phyloP scores from a whole-genome alignment of 2,329 filamentous ascomycete genomes.

The Aspergillus ibericus region DNA sequence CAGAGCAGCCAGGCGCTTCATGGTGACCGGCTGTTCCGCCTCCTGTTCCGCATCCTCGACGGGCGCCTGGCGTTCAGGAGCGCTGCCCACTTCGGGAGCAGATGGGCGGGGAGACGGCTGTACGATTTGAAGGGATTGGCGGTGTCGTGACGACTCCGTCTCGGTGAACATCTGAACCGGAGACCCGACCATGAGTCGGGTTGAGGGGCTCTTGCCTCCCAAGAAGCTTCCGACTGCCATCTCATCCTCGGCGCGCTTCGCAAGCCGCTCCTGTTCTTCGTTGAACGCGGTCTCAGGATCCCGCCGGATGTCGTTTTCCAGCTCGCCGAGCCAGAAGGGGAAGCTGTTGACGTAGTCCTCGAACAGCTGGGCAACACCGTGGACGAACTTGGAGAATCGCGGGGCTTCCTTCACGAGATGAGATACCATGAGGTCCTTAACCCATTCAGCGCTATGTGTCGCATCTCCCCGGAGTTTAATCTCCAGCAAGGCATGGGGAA shows the following conservation, averaged over 20 bases:
- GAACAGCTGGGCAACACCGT: conserved; percentile 87
- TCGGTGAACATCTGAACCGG: conserved; percentile 31
- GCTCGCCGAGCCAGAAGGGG: conserved; percentile 90
- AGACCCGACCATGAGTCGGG: conserved; percentile 35
- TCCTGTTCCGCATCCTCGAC: conserved; percentile 23
- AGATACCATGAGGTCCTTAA: conserved; percentile 86
- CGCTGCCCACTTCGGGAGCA: conserved; percentile 43
- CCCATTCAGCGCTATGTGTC: conserved; percentile 74
- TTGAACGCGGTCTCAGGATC: conserved; percentile 89
- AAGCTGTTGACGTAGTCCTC: conserved; percentile 95
- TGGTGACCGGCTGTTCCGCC: conserved; percentile 46
- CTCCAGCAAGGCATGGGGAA: conserved; percentile 87
- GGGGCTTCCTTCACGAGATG: conserved; percentile 88
- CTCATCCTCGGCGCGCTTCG: conserved; percentile 80
- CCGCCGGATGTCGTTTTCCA: conserved; percentile 90
- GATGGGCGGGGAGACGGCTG: conserved; percentile 23
- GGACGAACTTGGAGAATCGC: conserved; percentile 94
- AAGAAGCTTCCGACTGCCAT: conserved; percentile 87
- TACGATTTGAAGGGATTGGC: conserved; percentile 27
- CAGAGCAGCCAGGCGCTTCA: conserved; percentile 64
- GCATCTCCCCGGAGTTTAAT: conserved; percentile 70
- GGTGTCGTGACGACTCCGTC: conserved; percentile 21
- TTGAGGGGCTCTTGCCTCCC: conserved; percentile 50
- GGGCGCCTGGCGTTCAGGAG: conserved; percentile 38
- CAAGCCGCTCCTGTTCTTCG: conserved; percentile 81